Evolutionary conservation across 805 yeast species (phyloP), one percentile per base, ranked within the genome.

Genomic region (Kluyveromyces nonfermentans): DNA sequence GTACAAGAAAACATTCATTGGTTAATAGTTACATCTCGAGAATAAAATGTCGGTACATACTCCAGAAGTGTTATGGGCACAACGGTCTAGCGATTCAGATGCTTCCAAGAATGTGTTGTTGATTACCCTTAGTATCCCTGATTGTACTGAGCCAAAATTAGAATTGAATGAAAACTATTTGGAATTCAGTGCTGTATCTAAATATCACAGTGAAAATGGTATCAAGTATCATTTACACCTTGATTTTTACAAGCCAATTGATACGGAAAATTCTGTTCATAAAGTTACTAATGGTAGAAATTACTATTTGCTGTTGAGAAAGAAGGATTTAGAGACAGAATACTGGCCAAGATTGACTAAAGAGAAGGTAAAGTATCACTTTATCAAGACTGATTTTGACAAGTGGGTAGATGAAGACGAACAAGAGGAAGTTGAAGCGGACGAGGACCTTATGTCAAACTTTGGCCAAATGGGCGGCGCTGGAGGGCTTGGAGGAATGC

Each of bases 361-460:
- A 68, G 89, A 84, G 56, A 86, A 88, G 70, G 72, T 75, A 58
- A 87, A 81, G 62, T 76, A 74, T 49, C 86, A 80, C 51, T 85
- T 76, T 66, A 77, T 90, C 62, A 85, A 85, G 72, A 90, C 98
- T 12, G 97, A 90, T 61, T 90, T 90, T 60, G 96, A 89, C 70
- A 85, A 82, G 65, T 90, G 98, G 98, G 95, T 85, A 34, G 98
- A 90, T 61, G 97, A 90, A 70, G 98, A 90, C 61, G 98, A 90
- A 68, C 98, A 90, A 68, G 88, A 86, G 34, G 89, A 80, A 46
- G 70, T 65, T 21, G 56, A 47, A 7, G 54, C 49, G 20, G 56
- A 54, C 25, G 70, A 63, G 35, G 69, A 63, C 15, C 43, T 71
- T 63, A 46, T 53, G 56, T 56, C 59, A 48, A 44, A 63, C 55